Base-by-base conservation (phyloP, 2,329 filamentous ascomycete species). In the Metarhizium robertsii region DNA sequence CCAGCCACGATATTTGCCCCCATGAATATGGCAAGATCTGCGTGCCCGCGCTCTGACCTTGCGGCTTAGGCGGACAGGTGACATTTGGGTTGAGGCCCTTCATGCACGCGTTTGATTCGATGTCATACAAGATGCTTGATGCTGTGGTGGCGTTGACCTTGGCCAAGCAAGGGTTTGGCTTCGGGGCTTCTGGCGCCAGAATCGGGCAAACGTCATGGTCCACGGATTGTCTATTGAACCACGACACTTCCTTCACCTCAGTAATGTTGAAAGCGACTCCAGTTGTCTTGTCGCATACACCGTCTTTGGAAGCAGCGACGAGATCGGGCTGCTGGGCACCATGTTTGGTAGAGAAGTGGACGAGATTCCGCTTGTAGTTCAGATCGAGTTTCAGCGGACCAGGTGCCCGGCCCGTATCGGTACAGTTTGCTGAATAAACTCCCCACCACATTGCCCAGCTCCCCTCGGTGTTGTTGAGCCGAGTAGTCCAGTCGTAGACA, bases 271-370 rank as follows among this genome's bases (percentile, higher is more conserved):
- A 48, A 11, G 45, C 50, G 5, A 38, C 11, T 18, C 42, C 43
- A 2, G 54, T 53, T 48, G 58, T 52, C 46, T 54, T 14, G 25
- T 59, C 56, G 52, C 59, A 63, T 11, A 58, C 58, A n/a, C 46
- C 50, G 8, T 49, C 51, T 14, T 53, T 55, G 32, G 61, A 60
- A 2, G 50, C 54, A 7, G 53, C 52, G 4, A 58, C 54, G 20
- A 61, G 58, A 18, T 62, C 58, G 2, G 40, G 40, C n/a, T 43
- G 40, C 10, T 14, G 40, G 16, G 40, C 40, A 18, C 40, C 16
- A 2, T 43, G 14, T 6, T 4, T 43, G 40, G 40, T 43, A 43
- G 40, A 43, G 16, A 43, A 43, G 40, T 43, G 16, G 14, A 43
- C 20, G 14, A 14, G 13, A 8, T 43, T 43, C 11, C 14, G 40